Evolutionary conservation across 2,329 filamentous ascomycete genomes (phyloP).

Genomic region (Allantophomopsis lycopodina): DNA sequence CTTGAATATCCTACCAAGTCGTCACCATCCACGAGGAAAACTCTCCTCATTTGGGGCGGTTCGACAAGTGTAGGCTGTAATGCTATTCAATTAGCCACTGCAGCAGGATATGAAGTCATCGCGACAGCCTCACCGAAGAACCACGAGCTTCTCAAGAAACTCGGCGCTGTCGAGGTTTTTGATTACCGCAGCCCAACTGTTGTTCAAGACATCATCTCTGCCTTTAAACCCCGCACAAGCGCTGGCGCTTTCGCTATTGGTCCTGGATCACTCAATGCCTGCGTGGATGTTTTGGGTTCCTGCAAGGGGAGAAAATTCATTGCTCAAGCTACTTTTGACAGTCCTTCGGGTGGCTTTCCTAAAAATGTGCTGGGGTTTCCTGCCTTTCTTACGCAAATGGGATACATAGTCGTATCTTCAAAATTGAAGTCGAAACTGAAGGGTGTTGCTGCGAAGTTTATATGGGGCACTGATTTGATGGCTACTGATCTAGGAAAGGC

Average conservation of each 20-base stretch:
- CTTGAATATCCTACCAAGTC: constrained; percentile 10
- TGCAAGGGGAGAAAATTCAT: too few species aligned
- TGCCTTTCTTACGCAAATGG: neutral
- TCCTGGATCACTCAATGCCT: constrained; percentile 1
- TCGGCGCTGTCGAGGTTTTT: constrained; percentile 24
- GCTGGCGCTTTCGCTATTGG: constrained; percentile 21
- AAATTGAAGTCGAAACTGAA: constrained; percentile 1
- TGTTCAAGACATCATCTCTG: constrained; percentile 14
- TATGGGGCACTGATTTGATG: constrained; percentile 11
- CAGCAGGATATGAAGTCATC: constrained; percentile 24
- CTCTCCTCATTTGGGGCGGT: constrained; percentile 14
- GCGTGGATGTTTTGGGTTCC: too few species aligned
- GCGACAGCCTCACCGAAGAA: constrained; percentile 20
- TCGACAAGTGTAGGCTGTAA: constrained; percentile 9
- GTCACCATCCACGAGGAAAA: neutral
- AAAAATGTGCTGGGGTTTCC: too few species aligned
- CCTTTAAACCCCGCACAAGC: constrained; percentile 15
- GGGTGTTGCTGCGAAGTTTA: constrained; percentile 11
- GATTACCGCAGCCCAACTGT: constrained; percentile 18
- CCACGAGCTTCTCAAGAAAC: constrained; percentile 19
- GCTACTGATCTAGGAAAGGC: constrained; percentile 15
- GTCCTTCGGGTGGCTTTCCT: constrained; percentile 6
- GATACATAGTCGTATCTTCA: constrained; percentile 8
- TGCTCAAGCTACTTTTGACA: constrained; percentile 5
- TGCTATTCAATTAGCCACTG: constrained; percentile 27